Evolutionary conservation across 768 basidiomycete species (phyloP).

Genomic region (Trametes elegans): DNA sequence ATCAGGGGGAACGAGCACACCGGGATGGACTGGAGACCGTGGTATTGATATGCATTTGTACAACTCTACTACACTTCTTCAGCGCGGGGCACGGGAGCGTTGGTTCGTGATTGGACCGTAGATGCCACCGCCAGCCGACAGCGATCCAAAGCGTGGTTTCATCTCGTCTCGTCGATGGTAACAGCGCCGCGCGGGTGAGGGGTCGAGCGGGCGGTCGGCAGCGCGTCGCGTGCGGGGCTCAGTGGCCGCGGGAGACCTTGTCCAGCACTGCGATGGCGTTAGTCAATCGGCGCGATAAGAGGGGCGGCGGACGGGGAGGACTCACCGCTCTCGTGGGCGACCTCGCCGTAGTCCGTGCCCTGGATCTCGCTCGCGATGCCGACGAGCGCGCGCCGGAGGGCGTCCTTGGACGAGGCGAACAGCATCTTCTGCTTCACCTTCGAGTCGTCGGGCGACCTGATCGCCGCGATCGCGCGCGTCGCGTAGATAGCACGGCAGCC

Average conservation of each 20-base stretch:
- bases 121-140: constrained; percentile 11
- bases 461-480: constrained; percentile 15
- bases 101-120: constrained; percentile 5
- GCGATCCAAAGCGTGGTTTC: constrained; percentile 6
- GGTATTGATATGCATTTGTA: constrained; percentile 18
- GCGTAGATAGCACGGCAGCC: constrained; percentile 12
- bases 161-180: constrained; percentile 12
- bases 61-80: constrained; percentile 28
- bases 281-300: not conserved
- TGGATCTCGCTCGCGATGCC: constrained; percentile 85
- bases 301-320: constrained; percentile 3
- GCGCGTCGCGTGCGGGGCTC: constrained; percentile 6
- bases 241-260: constrained; percentile 27
- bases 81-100: constrained; percentile 8
- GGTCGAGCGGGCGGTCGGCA: not conserved
- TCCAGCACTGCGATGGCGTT: constrained; percentile 22
- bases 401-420: constrained; percentile 84
- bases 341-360: constrained; percentile 75
- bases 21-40: not conserved
- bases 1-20: too few relatives aligned
- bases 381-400: constrained; percentile 65
- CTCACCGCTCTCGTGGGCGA: constrained; percentile 69
- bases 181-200: constrained; percentile 6
- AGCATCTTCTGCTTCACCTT: constrained; percentile 94
- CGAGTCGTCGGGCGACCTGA: constrained; percentile 83